Conservation (phyloP, 257 asterid species). For the Cynanchum wilfordii region DNA sequence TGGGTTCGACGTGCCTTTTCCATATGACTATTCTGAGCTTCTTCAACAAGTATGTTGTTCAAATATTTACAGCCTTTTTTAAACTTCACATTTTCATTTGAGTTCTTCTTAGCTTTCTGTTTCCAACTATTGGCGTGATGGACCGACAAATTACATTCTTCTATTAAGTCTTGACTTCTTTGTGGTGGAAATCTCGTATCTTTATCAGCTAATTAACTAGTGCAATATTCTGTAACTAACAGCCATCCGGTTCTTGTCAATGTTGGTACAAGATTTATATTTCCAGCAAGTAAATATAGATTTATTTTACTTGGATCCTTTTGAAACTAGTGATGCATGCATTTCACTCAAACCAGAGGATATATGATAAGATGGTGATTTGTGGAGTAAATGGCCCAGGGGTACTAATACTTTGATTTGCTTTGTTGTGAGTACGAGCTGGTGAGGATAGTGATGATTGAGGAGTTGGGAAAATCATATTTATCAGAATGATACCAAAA, state of each 20-base stretch:
- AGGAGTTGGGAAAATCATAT: background rate
- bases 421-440: background rate
- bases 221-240: too few relatives aligned
- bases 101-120: background rate
- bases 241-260: background rate
- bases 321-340: background rate
- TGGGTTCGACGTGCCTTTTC: constrained; percentile 55
- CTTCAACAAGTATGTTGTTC: constrained; percentile 52
- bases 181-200: background rate
- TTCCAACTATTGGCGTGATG: background rate
- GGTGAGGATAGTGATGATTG: background rate
- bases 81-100: background rate
- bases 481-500: background rate
- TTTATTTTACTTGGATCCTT: background rate
- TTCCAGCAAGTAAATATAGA: background rate
- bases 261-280: background rate
- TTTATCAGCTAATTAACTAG: background rate
- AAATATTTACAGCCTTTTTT: background rate
- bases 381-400: background rate
- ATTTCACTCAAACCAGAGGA: background rate
- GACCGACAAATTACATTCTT: background rate
- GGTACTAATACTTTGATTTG: background rate
- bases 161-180: background rate
- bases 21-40: constrained; percentile 66
- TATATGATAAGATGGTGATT: background rate